Evolutionary conservation across 2,329 filamentous ascomycete genomes (phyloP).

Genomic region (Keithomyces neogunnii): DNA sequence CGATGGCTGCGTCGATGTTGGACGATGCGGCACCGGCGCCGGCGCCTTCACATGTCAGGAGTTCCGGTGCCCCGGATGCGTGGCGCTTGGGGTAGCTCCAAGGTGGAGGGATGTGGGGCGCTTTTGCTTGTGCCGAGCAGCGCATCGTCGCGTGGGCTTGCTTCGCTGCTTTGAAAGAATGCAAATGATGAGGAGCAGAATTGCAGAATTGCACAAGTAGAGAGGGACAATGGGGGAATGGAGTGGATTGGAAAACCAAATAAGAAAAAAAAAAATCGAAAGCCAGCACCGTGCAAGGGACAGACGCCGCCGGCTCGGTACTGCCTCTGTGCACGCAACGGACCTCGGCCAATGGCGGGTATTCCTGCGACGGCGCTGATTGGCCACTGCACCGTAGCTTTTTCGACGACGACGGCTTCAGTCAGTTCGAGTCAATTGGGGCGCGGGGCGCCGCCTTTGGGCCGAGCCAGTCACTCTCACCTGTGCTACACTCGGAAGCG

Average conservation of each 20-base stretch:
- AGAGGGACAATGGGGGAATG: neutral
- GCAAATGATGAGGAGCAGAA: neutral
- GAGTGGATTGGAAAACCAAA: neutral
- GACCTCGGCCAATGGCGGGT: conserved; percentile 37
- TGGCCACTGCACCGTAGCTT: neutral
- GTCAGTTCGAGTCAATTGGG: too few species aligned
- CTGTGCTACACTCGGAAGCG: conserved; percentile 1
- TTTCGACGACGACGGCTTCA: too few species aligned
- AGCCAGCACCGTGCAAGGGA: neutral
- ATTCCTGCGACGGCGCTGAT: conserved; percentile 2
- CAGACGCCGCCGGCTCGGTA: too few species aligned
- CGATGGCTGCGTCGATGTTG: neutral
- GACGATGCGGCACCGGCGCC: conserved; percentile 3
- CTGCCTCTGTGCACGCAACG: neutral
- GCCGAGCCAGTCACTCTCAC: conserved; percentile 7
- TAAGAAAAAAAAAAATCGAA: neutral
- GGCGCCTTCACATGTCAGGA: conserved; percentile 21
- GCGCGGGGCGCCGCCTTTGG: conserved; percentile 5
- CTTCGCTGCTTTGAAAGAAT: too few species aligned
- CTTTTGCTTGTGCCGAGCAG: too few species aligned
- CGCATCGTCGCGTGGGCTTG: too few species aligned
- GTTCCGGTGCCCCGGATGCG: conserved; percentile 20
- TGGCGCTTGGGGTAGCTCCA: too few species aligned
- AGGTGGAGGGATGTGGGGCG: too few species aligned
- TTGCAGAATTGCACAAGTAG: too few species aligned